phyloP scores from a whole-genome alignment of 805 yeast species.

The Saccharomycopsis sp. region DNA sequence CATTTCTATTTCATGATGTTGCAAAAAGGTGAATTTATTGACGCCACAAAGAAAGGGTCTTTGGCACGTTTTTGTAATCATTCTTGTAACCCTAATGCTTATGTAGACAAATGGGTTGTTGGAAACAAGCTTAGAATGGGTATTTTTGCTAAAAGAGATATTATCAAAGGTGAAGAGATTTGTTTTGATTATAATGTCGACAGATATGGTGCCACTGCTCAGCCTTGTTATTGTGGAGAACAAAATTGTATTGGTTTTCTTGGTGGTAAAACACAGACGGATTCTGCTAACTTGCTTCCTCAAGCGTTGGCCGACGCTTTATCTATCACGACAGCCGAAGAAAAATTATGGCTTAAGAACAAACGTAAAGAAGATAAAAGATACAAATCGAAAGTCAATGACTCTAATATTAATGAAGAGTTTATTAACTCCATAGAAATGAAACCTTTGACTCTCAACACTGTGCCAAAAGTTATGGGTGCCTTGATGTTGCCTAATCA shows the following conservation, averaged over 20 bases:
- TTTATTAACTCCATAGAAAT: constrained; percentile 57
- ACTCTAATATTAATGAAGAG: constrained; percentile 52
- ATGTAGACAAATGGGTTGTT: constrained; percentile 96
- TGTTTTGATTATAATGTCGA: constrained; percentile 85
- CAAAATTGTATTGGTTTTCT: constrained; percentile 85
- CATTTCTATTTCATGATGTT: constrained; percentile 97
- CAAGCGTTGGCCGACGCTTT: constrained; percentile 79
- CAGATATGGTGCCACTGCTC: constrained; percentile 91
- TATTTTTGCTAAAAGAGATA: constrained; percentile 75
- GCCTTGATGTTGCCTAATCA: constrained; percentile 66
- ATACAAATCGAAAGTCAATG: constrained; percentile 41
- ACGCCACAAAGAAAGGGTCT: constrained; percentile 86
- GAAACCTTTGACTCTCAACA: constrained; percentile 40
- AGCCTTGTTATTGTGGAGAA: constrained; percentile 91
- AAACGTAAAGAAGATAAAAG: constrained; percentile 44
- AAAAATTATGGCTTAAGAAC: constrained; percentile 62
- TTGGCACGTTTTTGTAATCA: constrained; percentile 91
- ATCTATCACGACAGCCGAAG: constrained; percentile 63
- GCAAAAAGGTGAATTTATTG: constrained; percentile 86
- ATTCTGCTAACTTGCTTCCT: constrained; percentile 77
- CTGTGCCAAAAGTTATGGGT: constrained; percentile 74
- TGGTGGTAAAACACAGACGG: constrained; percentile 97
- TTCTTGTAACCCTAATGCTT: constrained; percentile 91
- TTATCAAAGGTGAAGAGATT: constrained; percentile 76
- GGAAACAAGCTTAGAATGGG: constrained; percentile 91